These are phyloP conservation scores for Neonectria magnoliae DNA, from an alignment of 2,329 filamentous ascomycete genomes.

Conservation along the genomic window DNA sequence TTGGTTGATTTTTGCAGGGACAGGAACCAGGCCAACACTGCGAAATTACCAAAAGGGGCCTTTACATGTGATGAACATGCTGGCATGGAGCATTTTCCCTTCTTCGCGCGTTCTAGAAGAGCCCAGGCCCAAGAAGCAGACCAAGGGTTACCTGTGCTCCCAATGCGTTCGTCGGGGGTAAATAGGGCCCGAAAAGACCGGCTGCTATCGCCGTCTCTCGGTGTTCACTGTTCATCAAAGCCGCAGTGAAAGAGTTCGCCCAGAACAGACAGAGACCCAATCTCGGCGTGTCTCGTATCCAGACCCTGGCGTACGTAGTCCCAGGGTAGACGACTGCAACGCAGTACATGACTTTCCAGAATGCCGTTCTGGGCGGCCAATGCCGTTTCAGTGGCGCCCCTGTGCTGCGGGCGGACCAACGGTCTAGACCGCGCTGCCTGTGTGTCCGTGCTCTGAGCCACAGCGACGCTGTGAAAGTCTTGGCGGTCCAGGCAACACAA, in stretches of 20 bases:
- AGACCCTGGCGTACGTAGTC: background rate
- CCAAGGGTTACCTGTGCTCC: background rate
- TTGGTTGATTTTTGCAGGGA: background rate
- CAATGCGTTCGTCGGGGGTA: background rate
- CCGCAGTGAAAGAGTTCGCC: background rate
- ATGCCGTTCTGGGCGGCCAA: background rate
- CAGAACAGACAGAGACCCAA: background rate
- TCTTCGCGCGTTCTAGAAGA: background rate
- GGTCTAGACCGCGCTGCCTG: conserved; percentile 28
- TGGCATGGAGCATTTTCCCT: background rate
- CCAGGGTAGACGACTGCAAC: background rate
- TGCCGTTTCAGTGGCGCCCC: conserved; percentile 1
- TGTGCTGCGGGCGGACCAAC: conserved; percentile 2
- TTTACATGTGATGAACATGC: background rate
- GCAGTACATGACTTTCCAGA: conserved; percentile 16
- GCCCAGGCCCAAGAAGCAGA: too few species aligned
- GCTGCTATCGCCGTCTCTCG: background rate
- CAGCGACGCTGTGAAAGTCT: conserved; percentile 9
- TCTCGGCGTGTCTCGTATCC: background rate
- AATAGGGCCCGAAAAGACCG: background rate
- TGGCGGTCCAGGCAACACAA: conserved; percentile 13
- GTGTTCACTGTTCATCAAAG: background rate
- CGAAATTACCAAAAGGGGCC: background rate
- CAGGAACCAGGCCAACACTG: background rate
- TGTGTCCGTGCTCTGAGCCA: conserved; percentile 40